These are phyloP conservation scores for Barbatosphaeria neglecta DNA, from an alignment of 495 filamentous ascomycete species.

Conservation along the genomic window DNA sequence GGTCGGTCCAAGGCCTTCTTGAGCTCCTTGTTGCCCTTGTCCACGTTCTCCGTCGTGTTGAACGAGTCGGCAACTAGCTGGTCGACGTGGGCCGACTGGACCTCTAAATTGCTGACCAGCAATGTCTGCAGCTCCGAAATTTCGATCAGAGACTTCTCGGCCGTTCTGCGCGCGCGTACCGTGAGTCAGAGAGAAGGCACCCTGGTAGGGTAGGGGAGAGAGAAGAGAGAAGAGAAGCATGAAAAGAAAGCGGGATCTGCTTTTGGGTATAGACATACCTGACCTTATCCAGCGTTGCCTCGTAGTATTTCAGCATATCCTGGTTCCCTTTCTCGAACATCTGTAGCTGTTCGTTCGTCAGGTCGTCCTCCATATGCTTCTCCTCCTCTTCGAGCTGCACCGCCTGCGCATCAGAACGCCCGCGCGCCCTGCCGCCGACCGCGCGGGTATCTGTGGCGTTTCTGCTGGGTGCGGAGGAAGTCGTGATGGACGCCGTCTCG, in stretches of 20 bases:
- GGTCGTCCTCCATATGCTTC: conserved; percentile 40
- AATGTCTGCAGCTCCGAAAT: conserved; percentile 87
- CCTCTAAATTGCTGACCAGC: conserved; percentile 70
- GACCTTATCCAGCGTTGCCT: conserved; percentile 84
- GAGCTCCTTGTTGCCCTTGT: conserved; percentile 79
- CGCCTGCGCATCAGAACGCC: not conserved
- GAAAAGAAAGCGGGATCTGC: too few relatives aligned
- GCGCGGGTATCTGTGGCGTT: too few relatives aligned
- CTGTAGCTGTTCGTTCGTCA: conserved; percentile 76
- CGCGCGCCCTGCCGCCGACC: too few relatives aligned
- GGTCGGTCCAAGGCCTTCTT: conserved; percentile 69
- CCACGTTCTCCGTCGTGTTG: conserved; percentile 72
- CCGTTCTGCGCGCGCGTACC: conserved; percentile 47
- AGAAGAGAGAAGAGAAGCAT: not conserved
- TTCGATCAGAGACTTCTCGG: conserved; percentile 82
- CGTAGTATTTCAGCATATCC: conserved; percentile 81
- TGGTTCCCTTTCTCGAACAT: conserved; percentile 91
- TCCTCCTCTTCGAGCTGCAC: conserved; percentile 26
- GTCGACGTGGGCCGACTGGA: conserved; percentile 76
- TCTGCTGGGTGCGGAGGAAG: too few relatives aligned
- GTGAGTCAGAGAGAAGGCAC: not conserved
- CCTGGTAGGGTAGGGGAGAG: not conserved
- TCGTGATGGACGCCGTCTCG: too few relatives aligned
- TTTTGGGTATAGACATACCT: too few relatives aligned
- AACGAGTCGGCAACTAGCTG: conserved; percentile 79